These are phyloP conservation scores for Coemansia sp. DNA, from an alignment of 192 early-diverging fungal species.

Conservation along the genomic window DNA sequence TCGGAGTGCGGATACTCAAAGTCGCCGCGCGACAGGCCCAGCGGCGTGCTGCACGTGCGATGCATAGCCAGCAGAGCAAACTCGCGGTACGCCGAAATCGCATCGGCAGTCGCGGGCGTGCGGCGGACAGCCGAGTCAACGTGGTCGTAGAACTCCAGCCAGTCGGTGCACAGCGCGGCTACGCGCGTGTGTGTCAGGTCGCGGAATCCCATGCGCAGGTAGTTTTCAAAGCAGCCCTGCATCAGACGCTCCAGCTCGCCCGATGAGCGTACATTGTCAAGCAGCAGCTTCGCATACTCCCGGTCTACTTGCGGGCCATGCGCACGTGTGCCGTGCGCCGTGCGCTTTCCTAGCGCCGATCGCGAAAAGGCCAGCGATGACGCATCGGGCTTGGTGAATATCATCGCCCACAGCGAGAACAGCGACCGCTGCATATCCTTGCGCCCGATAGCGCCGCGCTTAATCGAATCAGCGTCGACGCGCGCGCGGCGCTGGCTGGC, in stretches of 20 bases:
- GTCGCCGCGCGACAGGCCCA: constrained; percentile 55
- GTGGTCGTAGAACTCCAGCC: constrained; percentile 79
- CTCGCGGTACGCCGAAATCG: constrained; percentile 61
- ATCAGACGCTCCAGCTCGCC: constrained; percentile 87
- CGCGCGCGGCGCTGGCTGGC: constrained; percentile 4
- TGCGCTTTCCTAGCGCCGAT: constrained; percentile 10
- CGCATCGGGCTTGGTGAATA: constrained; percentile 59
- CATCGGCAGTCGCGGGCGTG: constrained; percentile 40
- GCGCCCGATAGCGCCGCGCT: constrained; percentile 55
- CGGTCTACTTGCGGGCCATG: constrained; percentile 1
- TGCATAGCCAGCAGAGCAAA: constrained; percentile 75
- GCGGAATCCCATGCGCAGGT: constrained; percentile 72
- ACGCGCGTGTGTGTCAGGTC: constrained; percentile 68
- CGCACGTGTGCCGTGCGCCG: background rate
- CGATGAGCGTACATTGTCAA: constrained; percentile 46
- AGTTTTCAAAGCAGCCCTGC: constrained; percentile 92
- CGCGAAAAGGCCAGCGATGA: constrained; percentile 7
- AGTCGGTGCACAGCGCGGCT: constrained; percentile 60
- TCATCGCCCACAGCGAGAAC: constrained; percentile 76
- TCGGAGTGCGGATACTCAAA: constrained; percentile 71
- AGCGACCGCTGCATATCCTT: constrained; percentile 80
- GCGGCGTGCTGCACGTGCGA: constrained; percentile 70
- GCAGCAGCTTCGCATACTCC: constrained; percentile 33
- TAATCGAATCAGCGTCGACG: constrained; percentile 51
- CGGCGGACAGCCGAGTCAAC: constrained; percentile 44